Conservation (phyloP, 345 rosid genomes). For the Limnanthes douglasii region DNA sequence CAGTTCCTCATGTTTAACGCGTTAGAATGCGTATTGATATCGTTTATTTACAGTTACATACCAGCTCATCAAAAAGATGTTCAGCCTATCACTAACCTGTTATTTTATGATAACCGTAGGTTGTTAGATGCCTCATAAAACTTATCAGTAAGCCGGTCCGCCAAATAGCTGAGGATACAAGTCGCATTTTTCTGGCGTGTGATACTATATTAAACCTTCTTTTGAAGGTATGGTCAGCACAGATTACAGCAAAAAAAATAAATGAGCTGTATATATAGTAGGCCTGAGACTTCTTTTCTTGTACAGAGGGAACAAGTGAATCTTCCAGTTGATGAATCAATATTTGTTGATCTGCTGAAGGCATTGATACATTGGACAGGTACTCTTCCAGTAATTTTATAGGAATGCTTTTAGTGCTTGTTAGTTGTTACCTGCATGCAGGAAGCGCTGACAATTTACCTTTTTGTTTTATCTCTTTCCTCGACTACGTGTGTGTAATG, state of each 20-base stretch:
- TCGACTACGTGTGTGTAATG: constrained; percentile 2
- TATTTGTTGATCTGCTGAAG: constrained; percentile 26
- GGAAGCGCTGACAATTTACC: background rate
- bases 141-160: constrained; percentile 22
- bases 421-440: background rate
- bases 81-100: too few relatives aligned
- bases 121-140: constrained; percentile 54
- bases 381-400: constrained; percentile 7
- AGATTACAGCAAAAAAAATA: too few relatives aligned
- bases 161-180: constrained; percentile 22
- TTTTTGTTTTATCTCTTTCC: constrained; percentile 1
- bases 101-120: constrained; percentile 42
- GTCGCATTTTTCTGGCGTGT: constrained; percentile 60
- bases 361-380: constrained; percentile 72
- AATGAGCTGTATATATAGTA: background rate
- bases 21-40: too few relatives aligned
- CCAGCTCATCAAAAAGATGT: too few relatives aligned
- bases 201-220: constrained; percentile 76
- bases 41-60: too few relatives aligned
- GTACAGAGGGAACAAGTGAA: constrained; percentile 35
- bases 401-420: background rate
- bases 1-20: too few relatives aligned
- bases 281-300: constrained; percentile 5
- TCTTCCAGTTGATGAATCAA: constrained; percentile 26
- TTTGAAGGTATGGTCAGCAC: constrained; percentile 57